Percentiles rank a stretch among this genome's conserved stretches.
phyloP scores from a whole-genome alignment of 2,329 filamentous ascomycete genomes.

The Ramichloridium luteum region DNA sequence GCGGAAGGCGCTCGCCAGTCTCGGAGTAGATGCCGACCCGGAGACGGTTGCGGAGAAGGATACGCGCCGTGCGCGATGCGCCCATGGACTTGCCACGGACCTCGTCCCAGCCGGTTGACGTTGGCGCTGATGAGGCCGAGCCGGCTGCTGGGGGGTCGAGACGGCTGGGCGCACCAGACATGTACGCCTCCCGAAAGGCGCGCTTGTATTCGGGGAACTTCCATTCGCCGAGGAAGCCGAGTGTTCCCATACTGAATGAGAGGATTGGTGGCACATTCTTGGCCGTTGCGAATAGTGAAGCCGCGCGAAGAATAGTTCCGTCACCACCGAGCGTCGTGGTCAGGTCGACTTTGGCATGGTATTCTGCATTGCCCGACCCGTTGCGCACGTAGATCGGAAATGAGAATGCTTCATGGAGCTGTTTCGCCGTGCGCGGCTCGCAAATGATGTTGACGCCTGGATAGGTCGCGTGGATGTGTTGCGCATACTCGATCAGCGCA shows the following conservation, averaged over 20 bases:
- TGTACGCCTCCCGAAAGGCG: conserved; percentile 85
- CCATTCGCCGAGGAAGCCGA: conserved; percentile 94
- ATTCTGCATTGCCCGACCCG: conserved; percentile 35
- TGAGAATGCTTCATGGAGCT: conserved; percentile 56
- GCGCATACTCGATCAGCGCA: conserved; percentile 46
- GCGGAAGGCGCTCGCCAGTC: conserved; percentile 39
- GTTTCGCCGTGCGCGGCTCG: conserved; percentile 60
- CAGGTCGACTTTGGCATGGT: conserved; percentile 74
- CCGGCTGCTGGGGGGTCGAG: background rate
- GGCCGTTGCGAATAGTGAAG: conserved; percentile 73
- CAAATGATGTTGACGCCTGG: conserved; percentile 70
- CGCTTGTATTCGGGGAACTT: conserved; percentile 87
- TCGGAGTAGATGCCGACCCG: conserved; percentile 74
- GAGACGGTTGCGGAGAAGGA: conserved; percentile 75
- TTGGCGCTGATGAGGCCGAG: conserved; percentile 9
- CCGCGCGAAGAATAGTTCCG: conserved; percentile 76
- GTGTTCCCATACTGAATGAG: conserved; percentile 90
- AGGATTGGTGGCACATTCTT: conserved; percentile 77
- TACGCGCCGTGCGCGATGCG: conserved; percentile 57
- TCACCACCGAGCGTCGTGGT: conserved; percentile 87
- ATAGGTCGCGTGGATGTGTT: conserved; percentile 68
- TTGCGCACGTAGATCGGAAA: conserved; percentile 56
- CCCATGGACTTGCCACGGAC: conserved; percentile 75
- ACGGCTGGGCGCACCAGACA: conserved; percentile 50
- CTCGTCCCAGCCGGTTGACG: conserved; percentile 50